Evolutionary conservation across 2,329 filamentous ascomycete species (phyloP), one percentile per base, ranked within the genome.

Genomic region (Dactylellina sp.): DNA sequence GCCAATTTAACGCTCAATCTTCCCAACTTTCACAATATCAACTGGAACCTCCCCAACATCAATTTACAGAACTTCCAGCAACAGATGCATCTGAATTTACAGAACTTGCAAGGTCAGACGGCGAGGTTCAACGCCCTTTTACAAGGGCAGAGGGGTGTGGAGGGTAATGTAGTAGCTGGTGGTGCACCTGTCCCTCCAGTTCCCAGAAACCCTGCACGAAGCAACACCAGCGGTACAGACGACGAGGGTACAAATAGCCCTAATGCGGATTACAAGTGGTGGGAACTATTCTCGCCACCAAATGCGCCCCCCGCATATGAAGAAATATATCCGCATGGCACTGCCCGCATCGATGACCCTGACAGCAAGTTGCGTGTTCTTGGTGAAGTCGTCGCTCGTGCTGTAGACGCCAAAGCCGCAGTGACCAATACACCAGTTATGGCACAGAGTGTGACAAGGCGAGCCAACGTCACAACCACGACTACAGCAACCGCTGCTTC

Each of bases 1-100:
- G 85, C 89, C 24, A 85, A 89, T 16, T 91, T 93, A 78, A 85
- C 93, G 52, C 89, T 93, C 65, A 89, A 93, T 70, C 85, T 93
- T 78, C 91, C 93, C 92, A 79, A 87, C 85, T 49, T 85, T 92
- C 83, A 84, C 87, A 37, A 83, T 42, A 81, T 83, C 25, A 81
- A 89, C 32, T 84, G 82, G n/a, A 85, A 85, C 39, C 88, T 90
- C 82, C 86, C 87, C 0, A 82, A 86, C 75, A 85, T 87, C 0
- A 82, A 86, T 75, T 91, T 64, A 88, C 89, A 9, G 89, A 89
- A 77, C 93, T 93, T 79, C 91, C 93, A 80, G 87, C 68, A 72
- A 25, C 68, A 72, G 32, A 65, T 72, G 68, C 68, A 72, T 28
- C 37, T 65, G n/a, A 72, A 72, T 16, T 35, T 71, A 25, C 66